phyloP scores from a whole-genome alignment of 208 protist genomes.

The Leishmania lainsoni region DNA sequence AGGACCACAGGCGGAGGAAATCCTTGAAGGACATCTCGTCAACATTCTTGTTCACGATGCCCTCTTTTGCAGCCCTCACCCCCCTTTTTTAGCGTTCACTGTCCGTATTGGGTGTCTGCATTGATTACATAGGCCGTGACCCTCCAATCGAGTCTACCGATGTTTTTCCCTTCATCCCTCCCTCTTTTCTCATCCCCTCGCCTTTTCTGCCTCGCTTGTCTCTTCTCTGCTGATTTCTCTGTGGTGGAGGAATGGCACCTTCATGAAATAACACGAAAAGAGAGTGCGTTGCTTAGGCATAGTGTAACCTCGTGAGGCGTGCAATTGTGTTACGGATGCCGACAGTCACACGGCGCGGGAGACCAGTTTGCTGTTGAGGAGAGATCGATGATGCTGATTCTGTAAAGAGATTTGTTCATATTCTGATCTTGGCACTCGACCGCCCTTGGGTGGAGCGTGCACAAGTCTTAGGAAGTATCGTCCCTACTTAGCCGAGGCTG shows the following conservation, averaged over 20 bases:
- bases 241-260: background rate
- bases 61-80: background rate
- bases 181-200: background rate
- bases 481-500: background rate
- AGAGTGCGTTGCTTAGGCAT: background rate
- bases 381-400: constrained; percentile 32
- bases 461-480: background rate
- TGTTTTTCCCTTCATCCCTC: background rate
- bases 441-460: background rate
- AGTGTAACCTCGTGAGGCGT: background rate
- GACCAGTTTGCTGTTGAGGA: too few species aligned
- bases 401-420: constrained; percentile 67
- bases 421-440: constrained; percentile 32
- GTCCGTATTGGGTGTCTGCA: background rate
- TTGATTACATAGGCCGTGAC: background rate
- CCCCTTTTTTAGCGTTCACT: background rate
- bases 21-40: background rate
- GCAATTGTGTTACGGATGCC: background rate
- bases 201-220: background rate
- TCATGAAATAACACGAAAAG: background rate
- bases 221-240: background rate
- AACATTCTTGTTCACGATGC: too few species aligned
- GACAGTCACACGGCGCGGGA: background rate
- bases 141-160: background rate
- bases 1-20: background rate